Evolutionary conservation across 208 protist species (phyloP), one percentile per base, ranked within the genome.

Genomic region (Tetramitus jugosus): DNA sequence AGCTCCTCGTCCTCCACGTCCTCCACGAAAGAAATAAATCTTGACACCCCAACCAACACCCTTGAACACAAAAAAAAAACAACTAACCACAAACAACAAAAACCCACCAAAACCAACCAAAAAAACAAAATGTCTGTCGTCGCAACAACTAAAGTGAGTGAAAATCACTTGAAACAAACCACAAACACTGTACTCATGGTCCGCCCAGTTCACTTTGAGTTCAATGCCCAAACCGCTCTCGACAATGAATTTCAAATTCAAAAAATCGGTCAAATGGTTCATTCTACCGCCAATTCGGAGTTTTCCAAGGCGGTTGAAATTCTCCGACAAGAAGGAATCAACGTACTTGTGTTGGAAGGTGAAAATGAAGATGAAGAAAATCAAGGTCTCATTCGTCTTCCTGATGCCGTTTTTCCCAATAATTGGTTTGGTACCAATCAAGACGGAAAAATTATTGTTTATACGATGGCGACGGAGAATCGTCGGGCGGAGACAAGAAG

Each of bases 381-480:
- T 33, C 29, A 20, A 14, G n/a, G n/a, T n/a, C n/a, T n/a, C n/a
- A n/a, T n/a, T n/a, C 43, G 49, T 33, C 7, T 7, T 60, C 74
- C 74, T 23, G 74, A 77, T 69, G 74, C 74, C n/a, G 74, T 77
- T 2, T 77, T 77, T 23, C 46, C 46, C 35, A 77, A 77, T 23
- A 77, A 77, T 60, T 77, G 74, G 74, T 42, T 77, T 52, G 13
- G 29, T 31, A 40, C 74, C 3, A 10, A 2, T 17, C 14, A 1
- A n/a, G 7, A 52, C 6, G 67, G 67, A 20, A 53, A 20, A 1
- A 42, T 74, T 6, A 20, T 56, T 74, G 33, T 39, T 4, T 74
- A 39, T 37, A 39, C 67, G 3, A 74, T 74, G 67, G 35, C 26
- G 2, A 74, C 67, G 14, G 17, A 3, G 1, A 74, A 74, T 23